phyloP scores from a whole-genome alignment of 1,139 yeast species.

The Suhomyces bribrorum region DNA sequence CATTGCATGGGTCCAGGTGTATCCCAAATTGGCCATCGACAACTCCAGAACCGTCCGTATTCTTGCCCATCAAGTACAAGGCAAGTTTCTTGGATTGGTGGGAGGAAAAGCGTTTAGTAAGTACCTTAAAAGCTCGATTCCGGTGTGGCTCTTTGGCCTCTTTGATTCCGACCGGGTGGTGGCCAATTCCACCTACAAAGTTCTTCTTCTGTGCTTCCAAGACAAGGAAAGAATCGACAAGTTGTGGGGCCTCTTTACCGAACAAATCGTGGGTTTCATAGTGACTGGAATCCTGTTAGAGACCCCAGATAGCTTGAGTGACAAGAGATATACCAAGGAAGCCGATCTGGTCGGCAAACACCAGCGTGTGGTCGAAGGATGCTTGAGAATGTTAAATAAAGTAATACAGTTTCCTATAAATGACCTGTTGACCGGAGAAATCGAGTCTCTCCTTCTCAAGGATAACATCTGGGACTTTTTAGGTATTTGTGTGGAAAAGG shows the following conservation, averaged over 20 bases:
- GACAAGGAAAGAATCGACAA: conserved; percentile 57
- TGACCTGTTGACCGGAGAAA: conserved; percentile 7
- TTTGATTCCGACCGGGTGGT: conserved; percentile 71
- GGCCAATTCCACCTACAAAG: conserved; percentile 47
- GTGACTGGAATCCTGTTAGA: conserved; percentile 57
- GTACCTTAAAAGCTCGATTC: conserved; percentile 69
- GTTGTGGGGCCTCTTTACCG: conserved; percentile 60
- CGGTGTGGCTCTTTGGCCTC: conserved; percentile 69
- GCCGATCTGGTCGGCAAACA: conserved; percentile 73
- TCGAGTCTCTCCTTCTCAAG: conserved; percentile 35
- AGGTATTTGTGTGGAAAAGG: conserved; percentile 23
- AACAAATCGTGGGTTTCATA: conserved; percentile 56
- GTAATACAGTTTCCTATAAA: conserved; percentile 24
- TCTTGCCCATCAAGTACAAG: conserved; percentile 65
- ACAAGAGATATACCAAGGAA: conserved; percentile 66
- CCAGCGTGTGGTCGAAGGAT: conserved; percentile 55
- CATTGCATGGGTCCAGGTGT: conserved; percentile 76
- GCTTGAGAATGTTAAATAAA: conserved; percentile 52
- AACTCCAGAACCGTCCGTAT: conserved; percentile 64
- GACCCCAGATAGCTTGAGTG: conserved; percentile 65
- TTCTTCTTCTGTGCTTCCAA: conserved; percentile 57
- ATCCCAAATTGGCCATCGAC: conserved; percentile 76
- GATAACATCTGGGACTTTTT: conserved; percentile 50
- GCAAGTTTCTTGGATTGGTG: conserved; percentile 45
- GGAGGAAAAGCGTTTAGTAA: conserved; percentile 63